A percentile compares a stretch with the other conserved stretches of the same genome.
Conservation (phyloP, 495 filamentous ascomycete species). For the Tuber microsphaerosporum region DNA sequence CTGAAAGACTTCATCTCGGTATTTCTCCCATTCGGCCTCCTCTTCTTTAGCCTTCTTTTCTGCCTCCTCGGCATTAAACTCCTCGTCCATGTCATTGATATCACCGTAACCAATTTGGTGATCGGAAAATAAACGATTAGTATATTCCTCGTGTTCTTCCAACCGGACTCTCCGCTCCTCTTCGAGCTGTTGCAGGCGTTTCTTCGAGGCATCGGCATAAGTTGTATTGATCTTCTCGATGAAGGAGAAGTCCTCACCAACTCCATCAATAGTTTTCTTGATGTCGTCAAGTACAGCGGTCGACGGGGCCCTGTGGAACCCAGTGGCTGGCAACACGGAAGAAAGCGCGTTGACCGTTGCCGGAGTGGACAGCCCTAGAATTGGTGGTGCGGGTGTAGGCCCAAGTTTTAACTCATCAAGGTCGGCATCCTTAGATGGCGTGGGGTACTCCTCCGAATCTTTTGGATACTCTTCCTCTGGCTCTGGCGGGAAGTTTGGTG, state of each 20-base stretch:
- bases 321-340: constrained; percentile 17
- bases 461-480: constrained; percentile 1
- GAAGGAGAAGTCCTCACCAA: constrained; percentile 40
- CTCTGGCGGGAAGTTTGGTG: constrained; percentile 24
- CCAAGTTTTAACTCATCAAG: constrained; percentile 6
- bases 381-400: neutral
- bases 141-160: constrained; percentile 32
- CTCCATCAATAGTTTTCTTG: constrained; percentile 20
- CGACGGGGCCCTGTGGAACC: constrained; percentile 12
- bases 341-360: constrained; percentile 6
- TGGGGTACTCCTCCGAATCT: constrained; percentile 16
- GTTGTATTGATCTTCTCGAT: constrained; percentile 28
- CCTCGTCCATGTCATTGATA: constrained; percentile 35
- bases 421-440: neutral
- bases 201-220: constrained; percentile 25
- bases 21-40: constrained; percentile 31
- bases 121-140: constrained; percentile 31
- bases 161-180: constrained; percentile 22
- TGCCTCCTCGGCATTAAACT: constrained; percentile 34
- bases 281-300: constrained; percentile 27
- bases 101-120: constrained; percentile 39
- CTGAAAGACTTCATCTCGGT: constrained; percentile 38
- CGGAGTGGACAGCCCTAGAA: constrained; percentile 5
- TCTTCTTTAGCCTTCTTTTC: constrained; percentile 31
- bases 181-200: constrained; percentile 24